Evolutionary conservation across 2,329 filamentous ascomycete genomes (phyloP).

Genomic region (Microdochium paspali): DNA sequence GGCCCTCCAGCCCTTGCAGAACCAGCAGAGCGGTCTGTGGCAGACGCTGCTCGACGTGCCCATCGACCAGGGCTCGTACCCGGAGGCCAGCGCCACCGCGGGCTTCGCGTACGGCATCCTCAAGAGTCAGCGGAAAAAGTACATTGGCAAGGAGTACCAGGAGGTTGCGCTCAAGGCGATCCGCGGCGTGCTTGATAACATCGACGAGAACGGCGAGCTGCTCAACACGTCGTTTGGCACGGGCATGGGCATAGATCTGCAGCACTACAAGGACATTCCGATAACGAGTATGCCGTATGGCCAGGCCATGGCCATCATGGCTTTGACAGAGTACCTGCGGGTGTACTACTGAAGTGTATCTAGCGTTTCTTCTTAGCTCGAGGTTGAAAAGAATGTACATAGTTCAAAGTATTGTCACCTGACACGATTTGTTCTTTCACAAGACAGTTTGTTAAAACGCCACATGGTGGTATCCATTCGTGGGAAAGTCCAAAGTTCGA

Average conservation of each 20-base stretch:
- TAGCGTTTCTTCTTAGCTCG: no score
- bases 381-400: not conserved
- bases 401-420: no score
- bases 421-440: no score
- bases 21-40: constrained; percentile 53
- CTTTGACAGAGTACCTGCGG: constrained; percentile 63
- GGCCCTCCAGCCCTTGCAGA: constrained; percentile 53
- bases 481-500: no score
- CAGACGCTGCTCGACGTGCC: constrained; percentile 63
- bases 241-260: constrained; percentile 61
- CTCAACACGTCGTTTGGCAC: constrained; percentile 71
- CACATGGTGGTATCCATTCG: no score
- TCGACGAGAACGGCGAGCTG: constrained; percentile 60
- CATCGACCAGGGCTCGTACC: constrained; percentile 58
- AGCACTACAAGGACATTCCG: constrained; percentile 71
- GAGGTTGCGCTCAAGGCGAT: constrained; percentile 56
- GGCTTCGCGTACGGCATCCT: constrained; percentile 75
- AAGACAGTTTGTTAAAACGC: no score
- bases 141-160: constrained; percentile 54
- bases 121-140: constrained; percentile 61
- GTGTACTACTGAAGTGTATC: constrained; percentile 31
- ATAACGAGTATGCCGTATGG: constrained; percentile 78
- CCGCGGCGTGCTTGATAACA: constrained; percentile 55
- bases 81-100: constrained; percentile 69
- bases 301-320: constrained; percentile 79